These are phyloP conservation scores for Tetrapyrgos nigripes DNA, from an alignment of 1,284 basidiomycete genomes.

Conservation along the genomic window DNA sequence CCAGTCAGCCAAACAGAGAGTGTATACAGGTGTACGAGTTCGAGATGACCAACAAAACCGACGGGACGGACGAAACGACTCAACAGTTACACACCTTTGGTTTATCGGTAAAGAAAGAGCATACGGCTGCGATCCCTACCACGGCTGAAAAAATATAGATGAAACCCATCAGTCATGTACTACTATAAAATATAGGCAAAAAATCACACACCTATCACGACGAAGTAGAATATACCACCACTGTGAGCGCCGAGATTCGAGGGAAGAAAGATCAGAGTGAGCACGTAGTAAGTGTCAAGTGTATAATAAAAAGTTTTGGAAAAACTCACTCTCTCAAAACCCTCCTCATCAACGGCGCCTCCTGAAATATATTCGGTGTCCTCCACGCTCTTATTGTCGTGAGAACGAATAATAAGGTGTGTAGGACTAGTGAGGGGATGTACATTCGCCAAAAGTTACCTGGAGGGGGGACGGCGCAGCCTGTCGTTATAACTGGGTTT, in stretches of 20 bases:
- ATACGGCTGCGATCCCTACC: conserved; percentile 37
- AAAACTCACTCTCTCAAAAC: conserved; percentile 43
- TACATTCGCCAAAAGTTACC: conserved; percentile 40
- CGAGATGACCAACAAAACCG: not conserved
- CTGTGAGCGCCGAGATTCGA: too few species aligned
- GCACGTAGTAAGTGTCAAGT: conserved; percentile 1
- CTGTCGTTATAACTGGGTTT: too few species aligned
- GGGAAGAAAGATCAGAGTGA: too few species aligned
- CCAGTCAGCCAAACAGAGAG: not conserved
- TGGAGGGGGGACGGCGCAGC: conserved; percentile 17
- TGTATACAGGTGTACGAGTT: too few species aligned
- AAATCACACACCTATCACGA: conserved; percentile 35
- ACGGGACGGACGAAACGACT: too few species aligned
- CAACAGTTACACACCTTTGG: too few species aligned
- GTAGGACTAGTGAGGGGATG: conserved; percentile 41
- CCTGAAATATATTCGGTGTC: conserved; percentile 37
- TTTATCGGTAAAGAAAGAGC: conserved; percentile 35
- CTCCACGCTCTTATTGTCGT: conserved; percentile 40
- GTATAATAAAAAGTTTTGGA: not conserved
- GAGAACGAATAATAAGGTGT: conserved; percentile 41
- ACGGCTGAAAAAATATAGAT: conserved; percentile 29
- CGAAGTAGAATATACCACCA: conserved; percentile 43
- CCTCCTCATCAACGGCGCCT: conserved; percentile 38
- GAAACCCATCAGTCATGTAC: not conserved
- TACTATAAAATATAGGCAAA: not conserved